Evolutionary conservation across 805 yeast species (phyloP), one percentile per base, ranked within the genome.

Genomic region (Metschnikowia kofuensis): DNA sequence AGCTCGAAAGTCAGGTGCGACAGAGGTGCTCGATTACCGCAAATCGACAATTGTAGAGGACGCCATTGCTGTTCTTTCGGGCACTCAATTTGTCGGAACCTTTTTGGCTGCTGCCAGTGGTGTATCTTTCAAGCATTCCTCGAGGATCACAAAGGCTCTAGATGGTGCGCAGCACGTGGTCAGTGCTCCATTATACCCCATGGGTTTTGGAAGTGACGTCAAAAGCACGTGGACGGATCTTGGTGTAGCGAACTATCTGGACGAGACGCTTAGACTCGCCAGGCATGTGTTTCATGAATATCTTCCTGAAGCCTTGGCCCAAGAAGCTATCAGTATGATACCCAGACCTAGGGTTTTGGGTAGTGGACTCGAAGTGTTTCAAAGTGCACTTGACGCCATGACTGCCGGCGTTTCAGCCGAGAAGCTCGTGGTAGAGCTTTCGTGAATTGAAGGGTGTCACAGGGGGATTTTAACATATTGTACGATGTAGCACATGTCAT

Each of bases 101-200:
- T 49, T 45, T 28, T 32, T 49, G 40, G 52, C 52, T 21, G 52
- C 52, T 35, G 52, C 49, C 11, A 34, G 39, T 11, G 52, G 49
- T 7, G 35, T 21, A 13, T 49, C 52, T 15, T 49, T 49, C 37
- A 7, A 42, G 10, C 49, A 45, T 28, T 49, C 47, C 12, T 47
- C 49, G 4, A 36, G 40, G 3, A 39, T 46, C 32, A 39, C 48
- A 12, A 39, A 42, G 36, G 44, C 46, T 6, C 26, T 36, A 7
- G 30, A 28, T 5, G 42, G 42, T 11, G 37, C 26, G 2, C 27
- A 27, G 11, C 46, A 45, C 38, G 14, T 49, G 15, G 47, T 40
- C 14, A 36, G 49, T 26, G 52, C 52, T 7, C 49, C 49, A 15
- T 28, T 45, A 12, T 42, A 35, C 13, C 52, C 52, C 13, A 32